phyloP scores from a whole-genome alignment of 2,329 filamentous ascomycete genomes.

The Hypoxylon sp. region DNA sequence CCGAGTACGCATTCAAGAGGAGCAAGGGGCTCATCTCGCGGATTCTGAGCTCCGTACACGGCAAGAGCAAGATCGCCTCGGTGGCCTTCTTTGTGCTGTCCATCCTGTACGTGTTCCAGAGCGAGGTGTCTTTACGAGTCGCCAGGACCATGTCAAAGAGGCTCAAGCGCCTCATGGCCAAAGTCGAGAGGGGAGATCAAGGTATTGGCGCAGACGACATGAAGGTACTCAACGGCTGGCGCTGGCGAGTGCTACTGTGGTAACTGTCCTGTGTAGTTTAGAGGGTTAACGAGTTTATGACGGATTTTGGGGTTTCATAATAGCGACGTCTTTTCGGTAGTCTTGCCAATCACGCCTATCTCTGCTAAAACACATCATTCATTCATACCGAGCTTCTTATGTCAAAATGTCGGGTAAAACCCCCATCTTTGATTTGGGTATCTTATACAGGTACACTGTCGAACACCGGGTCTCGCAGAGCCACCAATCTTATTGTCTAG shows the following conservation, averaged over 20 bases:
- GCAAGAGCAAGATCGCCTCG: slow-evolving; percentile 60
- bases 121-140: slow-evolving; percentile 67
- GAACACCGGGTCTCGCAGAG: slow-evolving; percentile 27
- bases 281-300: background rate
- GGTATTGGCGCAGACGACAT: slow-evolving; percentile 62
- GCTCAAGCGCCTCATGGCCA: slow-evolving; percentile 60
- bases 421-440: slow-evolving; percentile 22
- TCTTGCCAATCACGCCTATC: background rate
- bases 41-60: slow-evolving; percentile 60
- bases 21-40: slow-evolving; percentile 63
- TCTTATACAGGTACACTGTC: slow-evolving; percentile 46
- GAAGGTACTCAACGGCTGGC: slow-evolving; percentile 64
- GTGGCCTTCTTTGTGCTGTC: slow-evolving; percentile 67
- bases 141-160: slow-evolving; percentile 64
- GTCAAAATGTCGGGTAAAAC: background rate
- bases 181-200: slow-evolving; percentile 61
- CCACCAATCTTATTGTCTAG: slow-evolving; percentile 41
- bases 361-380: background rate
- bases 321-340: background rate
- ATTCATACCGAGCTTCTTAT: background rate
- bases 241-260: slow-evolving; percentile 67
- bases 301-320: background rate
- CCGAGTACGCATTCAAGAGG: slow-evolving; percentile 67
- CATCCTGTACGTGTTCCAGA: slow-evolving; percentile 68
- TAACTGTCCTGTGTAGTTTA: slow-evolving; percentile 13